A percentile compares a stretch with the other conserved stretches of the same genome.
Evolutionary conservation across 805 yeast genomes (phyloP).

Genomic region (Candida nemodendra): DNA sequence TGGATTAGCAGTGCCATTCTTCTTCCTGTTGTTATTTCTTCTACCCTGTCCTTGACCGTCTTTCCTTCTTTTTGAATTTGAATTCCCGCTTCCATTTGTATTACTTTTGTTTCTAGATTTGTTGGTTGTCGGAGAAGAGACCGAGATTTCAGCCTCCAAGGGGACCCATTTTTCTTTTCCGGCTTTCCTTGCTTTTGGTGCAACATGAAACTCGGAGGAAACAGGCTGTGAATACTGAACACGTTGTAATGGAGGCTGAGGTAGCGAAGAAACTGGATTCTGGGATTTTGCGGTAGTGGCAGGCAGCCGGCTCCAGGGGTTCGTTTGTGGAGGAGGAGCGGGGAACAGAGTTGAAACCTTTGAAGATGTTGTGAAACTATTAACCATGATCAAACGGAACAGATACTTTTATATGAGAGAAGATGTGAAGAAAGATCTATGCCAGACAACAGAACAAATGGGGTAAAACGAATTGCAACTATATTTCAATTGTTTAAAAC

Average conservation of each 20-base stretch:
- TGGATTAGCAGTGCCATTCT: slow-evolving; percentile 1
- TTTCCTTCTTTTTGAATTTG: slow-evolving; percentile 6
- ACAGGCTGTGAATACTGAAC: background rate
- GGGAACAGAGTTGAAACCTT: slow-evolving; percentile 23
- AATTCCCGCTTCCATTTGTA: background rate
- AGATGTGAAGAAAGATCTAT: too few relatives aligned
- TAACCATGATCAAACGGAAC: too few relatives aligned
- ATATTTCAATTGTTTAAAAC: too few relatives aligned
- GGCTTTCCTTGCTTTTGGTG: slow-evolving; percentile 17
- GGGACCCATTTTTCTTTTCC: slow-evolving; percentile 29
- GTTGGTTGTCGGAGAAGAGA: slow-evolving; percentile 12
- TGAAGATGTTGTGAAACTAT: background rate
- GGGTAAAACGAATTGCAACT: too few relatives aligned
- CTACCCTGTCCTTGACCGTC: slow-evolving; percentile 4
- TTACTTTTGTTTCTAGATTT: slow-evolving; percentile 4
- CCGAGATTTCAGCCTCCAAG: slow-evolving; percentile 23
- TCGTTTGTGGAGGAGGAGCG: slow-evolving; percentile 30
- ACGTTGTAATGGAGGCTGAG: background rate
- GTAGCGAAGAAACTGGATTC: slow-evolving; percentile 1
- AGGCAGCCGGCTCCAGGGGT: slow-evolving; percentile 24
- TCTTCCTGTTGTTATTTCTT: slow-evolving; percentile 2
- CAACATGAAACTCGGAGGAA: background rate
- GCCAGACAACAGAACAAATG: too few relatives aligned
- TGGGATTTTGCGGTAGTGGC: slow-evolving; percentile 1
- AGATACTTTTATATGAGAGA: too few relatives aligned